Evolutionary conservation across 2,329 filamentous ascomycete genomes (phyloP).

Genomic region (Apiospora arundinis): DNA sequence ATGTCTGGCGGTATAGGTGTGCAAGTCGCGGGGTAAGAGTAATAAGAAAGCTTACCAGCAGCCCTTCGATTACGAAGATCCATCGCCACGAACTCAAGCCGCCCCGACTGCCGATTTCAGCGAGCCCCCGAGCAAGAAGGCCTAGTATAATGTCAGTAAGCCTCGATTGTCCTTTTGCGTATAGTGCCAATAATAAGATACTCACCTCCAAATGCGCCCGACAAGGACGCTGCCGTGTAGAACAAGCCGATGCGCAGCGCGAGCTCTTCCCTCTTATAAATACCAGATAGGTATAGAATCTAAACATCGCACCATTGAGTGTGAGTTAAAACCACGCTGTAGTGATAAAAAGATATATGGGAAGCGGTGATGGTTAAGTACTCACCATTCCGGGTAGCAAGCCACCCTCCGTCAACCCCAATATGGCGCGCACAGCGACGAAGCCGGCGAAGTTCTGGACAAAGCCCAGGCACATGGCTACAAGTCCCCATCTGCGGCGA

Average conservation of each 20-base stretch:
- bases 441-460: constrained; percentile 62
- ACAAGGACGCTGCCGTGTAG: constrained; percentile 70
- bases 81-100: constrained; percentile 65
- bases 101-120: constrained; percentile 61
- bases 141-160: constrained; percentile 37
- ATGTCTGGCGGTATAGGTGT: background rate
- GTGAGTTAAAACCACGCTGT: background rate
- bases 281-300: constrained; percentile 68
- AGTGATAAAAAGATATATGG: background rate
- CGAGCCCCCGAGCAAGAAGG: constrained; percentile 65
- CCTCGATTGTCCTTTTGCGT: too few species aligned
- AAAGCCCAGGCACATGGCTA: constrained; percentile 64
- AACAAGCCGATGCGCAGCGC: constrained; percentile 70
- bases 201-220: constrained; percentile 66
- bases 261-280: constrained; percentile 66
- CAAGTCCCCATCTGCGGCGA: constrained; percentile 56
- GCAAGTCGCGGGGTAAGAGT: too few species aligned
- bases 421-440: constrained; percentile 63
- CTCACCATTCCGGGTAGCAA: constrained; percentile 68
- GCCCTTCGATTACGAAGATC: constrained; percentile 68
- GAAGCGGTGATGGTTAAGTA: background rate
- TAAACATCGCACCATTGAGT: constrained; percentile 29
- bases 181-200: background rate
- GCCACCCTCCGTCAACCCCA: constrained; percentile 70
- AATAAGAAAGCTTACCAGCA: constrained; percentile 47